These are phyloP conservation scores for Phragmites australis DNA, from an alignment of 176 grass and related monocot species.

Conservation along the genomic window DNA sequence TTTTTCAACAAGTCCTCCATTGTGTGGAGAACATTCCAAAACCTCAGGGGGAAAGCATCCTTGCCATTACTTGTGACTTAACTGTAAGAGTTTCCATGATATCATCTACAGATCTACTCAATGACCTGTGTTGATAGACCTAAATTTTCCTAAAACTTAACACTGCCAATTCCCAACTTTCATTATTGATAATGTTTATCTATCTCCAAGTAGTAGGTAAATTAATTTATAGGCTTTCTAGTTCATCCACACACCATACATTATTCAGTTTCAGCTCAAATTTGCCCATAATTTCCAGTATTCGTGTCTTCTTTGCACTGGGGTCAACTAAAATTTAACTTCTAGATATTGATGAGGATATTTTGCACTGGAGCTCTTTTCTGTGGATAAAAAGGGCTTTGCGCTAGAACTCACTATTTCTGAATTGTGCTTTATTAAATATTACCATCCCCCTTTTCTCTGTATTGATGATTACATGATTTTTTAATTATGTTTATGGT, in stretches of 20 bases:
- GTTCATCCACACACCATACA: not conserved
- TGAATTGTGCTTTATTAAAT: not conserved
- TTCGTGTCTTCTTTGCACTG: not conserved
- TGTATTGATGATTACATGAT: conserved; percentile 6
- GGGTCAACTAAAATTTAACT: not conserved
- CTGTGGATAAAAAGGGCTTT: not conserved
- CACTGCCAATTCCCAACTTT: not conserved
- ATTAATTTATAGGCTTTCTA: not conserved
- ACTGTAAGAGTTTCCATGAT: conserved; percentile 50
- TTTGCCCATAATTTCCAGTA: not conserved
- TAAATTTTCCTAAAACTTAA: not conserved
- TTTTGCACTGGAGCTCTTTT: conserved; percentile 8
- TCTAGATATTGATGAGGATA: conserved; percentile 6
- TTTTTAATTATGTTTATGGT: conserved; percentile 33
- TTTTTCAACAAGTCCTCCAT: conserved; percentile 97
- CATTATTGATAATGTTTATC: not conserved
- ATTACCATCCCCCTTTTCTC: not conserved
- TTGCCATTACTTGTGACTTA: conserved; percentile 73
- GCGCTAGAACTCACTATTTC: conserved; percentile 13
- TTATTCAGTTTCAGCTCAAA: conserved; percentile 1
- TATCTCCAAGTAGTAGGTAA: not conserved
- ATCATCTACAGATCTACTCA: conserved; percentile 1
- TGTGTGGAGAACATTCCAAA: conserved; percentile 92
- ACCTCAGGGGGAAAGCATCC: conserved; percentile 75
- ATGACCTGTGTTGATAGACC: not conserved